Evolutionary conservation across 768 basidiomycete species (phyloP).

Genomic region (Rhizopogon vinicolor): DNA sequence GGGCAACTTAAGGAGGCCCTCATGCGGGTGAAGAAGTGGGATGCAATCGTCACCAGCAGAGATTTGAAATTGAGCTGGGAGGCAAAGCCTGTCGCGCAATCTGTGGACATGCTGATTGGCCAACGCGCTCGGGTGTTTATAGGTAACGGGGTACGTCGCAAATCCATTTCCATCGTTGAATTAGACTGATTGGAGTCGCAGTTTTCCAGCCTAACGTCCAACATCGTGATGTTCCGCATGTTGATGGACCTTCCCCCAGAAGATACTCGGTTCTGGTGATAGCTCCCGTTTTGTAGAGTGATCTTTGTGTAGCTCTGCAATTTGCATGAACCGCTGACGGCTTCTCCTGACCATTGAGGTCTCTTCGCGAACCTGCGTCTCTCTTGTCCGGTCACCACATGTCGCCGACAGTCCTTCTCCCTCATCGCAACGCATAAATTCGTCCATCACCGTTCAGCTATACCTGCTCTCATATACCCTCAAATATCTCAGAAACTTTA

Average conservation of each 20-base stretch:
- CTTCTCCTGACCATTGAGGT: not conserved
- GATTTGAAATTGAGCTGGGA: constrained; percentile 52
- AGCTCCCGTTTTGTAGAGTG: not conserved
- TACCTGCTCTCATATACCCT: not conserved
- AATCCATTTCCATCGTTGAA: not conserved
- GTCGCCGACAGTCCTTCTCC: no score
- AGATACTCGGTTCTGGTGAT: constrained; percentile 38
- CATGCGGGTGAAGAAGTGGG: constrained; percentile 35
- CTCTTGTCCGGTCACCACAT: no score
- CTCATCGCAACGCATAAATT: no score
- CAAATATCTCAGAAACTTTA: not conserved
- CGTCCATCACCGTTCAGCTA: not conserved
- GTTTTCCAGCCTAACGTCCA: constrained; percentile 47
- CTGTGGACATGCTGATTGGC: constrained; percentile 66
- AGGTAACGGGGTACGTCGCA: constrained; percentile 60
- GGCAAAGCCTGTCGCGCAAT: constrained; percentile 51
- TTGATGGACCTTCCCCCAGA: constrained; percentile 29
- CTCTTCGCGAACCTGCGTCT: not conserved
- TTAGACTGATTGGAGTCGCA: constrained; percentile 13
- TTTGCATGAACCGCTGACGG: not conserved
- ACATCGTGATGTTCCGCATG: constrained; percentile 41
- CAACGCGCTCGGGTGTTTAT: constrained; percentile 60
- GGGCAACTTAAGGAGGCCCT: constrained; percentile 39
- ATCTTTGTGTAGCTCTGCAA: not conserved
- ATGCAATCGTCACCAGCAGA: constrained; percentile 46